Conservation (phyloP, 805 yeast genomes). For the Tanozyma kutaoensis region DNA sequence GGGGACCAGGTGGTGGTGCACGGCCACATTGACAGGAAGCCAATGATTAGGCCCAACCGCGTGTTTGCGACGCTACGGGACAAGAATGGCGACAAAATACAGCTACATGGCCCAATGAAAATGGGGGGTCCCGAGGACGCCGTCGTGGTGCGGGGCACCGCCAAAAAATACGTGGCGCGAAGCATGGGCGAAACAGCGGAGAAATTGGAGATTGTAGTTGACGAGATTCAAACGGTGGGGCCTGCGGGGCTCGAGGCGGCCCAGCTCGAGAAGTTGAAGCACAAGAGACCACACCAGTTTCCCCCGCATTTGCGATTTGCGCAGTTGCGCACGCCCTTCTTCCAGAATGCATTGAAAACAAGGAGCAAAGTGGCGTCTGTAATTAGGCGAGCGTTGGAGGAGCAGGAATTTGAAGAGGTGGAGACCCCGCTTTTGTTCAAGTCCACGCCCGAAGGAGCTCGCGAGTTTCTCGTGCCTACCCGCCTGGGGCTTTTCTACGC, state of each 20-base stretch:
- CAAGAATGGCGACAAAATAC: constrained; percentile 50
- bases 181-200: too few species aligned
- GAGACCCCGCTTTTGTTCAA: constrained; percentile 92
- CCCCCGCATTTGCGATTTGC: constrained; percentile 76
- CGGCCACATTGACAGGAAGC: too few species aligned
- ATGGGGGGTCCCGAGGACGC: too few species aligned
- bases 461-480: constrained; percentile 91
- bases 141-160: too few species aligned
- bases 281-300: constrained; percentile 31
- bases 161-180: too few species aligned
- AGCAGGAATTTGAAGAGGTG: constrained; percentile 54
- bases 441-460: constrained; percentile 96
- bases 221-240: too few species aligned
- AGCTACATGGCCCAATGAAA: too few species aligned
- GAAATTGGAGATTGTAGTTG: too few species aligned
- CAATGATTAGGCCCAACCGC: too few species aligned
- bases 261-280: constrained; percentile 49
- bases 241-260: constrained; percentile 51
- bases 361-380: constrained; percentile 43
- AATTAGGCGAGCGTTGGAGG: constrained; percentile 27
- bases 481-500: constrained; percentile 66
- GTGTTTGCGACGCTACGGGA: constrained; percentile 68
- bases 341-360: constrained; percentile 40
- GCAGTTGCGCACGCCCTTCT: constrained; percentile 53
- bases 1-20: too few species aligned